These are phyloP conservation scores for Colletotrichum scovillei DNA, from an alignment of 2,329 filamentous ascomycete species.

Conservation along the genomic window DNA sequence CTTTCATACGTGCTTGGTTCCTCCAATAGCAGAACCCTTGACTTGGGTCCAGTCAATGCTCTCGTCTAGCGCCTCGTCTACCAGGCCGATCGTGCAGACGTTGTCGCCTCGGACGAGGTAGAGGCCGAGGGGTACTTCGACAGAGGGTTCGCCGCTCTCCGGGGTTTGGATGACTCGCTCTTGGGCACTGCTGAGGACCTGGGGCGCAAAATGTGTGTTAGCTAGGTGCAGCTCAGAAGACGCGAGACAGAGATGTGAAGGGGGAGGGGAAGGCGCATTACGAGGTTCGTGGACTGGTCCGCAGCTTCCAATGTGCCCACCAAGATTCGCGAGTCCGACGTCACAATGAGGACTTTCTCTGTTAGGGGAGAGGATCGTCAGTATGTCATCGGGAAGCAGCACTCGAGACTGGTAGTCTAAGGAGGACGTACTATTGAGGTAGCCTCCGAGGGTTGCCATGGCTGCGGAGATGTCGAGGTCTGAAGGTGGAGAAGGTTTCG, in stretches of 20 bases:
- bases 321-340: slow-evolving; percentile 89
- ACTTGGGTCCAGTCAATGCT: slow-evolving; percentile 96
- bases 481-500: background rate
- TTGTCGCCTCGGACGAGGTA: slow-evolving; percentile 96
- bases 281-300: slow-evolving; percentile 92
- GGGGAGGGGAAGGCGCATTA: slow-evolving; percentile 47
- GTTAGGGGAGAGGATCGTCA: slow-evolving; percentile 39
- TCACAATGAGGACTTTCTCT: slow-evolving; percentile 95
- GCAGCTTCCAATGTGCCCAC: slow-evolving; percentile 86
- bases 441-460: slow-evolving; percentile 59
- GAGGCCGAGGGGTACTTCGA: slow-evolving; percentile 84
- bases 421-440: slow-evolving; percentile 53
- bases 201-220: background rate
- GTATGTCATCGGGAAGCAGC: slow-evolving; percentile 33
- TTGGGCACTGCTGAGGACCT: slow-evolving; percentile 84
- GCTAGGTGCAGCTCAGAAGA: background rate
- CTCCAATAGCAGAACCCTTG: slow-evolving; percentile 83
- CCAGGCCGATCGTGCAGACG: slow-evolving; percentile 87
- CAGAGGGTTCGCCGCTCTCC: slow-evolving; percentile 85
- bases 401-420: background rate
- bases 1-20: slow-evolving; percentile 77
- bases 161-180: slow-evolving; percentile 90
- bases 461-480: slow-evolving; percentile 21
- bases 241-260: background rate
- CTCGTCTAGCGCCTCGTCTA: slow-evolving; percentile 89